These are phyloP conservation scores for Gastrolobium villosum DNA, from an alignment of 306 rosid genomes.

Conservation along the genomic window DNA sequence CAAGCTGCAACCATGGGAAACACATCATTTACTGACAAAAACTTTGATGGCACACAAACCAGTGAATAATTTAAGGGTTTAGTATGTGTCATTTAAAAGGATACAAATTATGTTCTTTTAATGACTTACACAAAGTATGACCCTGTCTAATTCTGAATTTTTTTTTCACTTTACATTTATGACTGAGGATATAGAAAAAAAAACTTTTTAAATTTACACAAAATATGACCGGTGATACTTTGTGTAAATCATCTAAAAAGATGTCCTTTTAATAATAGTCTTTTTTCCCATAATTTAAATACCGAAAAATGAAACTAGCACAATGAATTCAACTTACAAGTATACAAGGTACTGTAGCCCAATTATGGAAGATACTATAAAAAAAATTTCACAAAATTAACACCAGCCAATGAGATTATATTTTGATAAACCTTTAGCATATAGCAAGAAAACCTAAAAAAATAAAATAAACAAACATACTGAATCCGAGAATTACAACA, in stretches of 20 bases:
- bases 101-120: too few relatives aligned
- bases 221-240: too few relatives aligned
- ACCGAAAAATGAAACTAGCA: neutral
- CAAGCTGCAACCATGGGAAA: conserved; percentile 57
- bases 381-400: conserved; percentile 29
- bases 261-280: too few relatives aligned
- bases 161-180: too few relatives aligned
- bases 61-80: neutral
- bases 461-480: conserved; percentile 55
- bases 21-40: conserved; percentile 21
- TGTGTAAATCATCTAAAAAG: too few relatives aligned
- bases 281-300: neutral
- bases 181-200: too few relatives aligned
- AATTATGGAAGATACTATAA: conserved; percentile 71
- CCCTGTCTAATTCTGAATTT: too few relatives aligned
- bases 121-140: too few relatives aligned
- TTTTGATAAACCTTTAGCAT: neutral
- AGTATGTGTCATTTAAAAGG: too few relatives aligned
- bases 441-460: conserved; percentile 2
- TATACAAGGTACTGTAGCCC: conserved; percentile 68
- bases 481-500: conserved; percentile 67
- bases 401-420: conserved; percentile 9
- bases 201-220: too few relatives aligned
- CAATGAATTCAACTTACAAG: conserved; percentile 62
- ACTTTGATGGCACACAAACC: neutral